Base-by-base conservation (phyloP, 1,139 yeast species). In the Scheffersomyces cryptocercus region DNA sequence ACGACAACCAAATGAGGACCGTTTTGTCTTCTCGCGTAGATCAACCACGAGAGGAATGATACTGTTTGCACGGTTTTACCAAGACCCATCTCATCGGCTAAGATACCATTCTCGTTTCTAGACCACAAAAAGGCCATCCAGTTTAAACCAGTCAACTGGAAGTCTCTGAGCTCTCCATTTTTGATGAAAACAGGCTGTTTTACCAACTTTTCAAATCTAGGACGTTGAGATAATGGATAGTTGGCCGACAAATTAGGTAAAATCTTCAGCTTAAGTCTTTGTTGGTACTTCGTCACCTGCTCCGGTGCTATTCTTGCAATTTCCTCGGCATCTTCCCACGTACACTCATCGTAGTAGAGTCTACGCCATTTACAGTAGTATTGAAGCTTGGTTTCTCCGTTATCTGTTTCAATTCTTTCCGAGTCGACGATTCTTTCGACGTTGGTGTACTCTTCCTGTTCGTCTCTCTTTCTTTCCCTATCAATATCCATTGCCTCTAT, bases 111-210 rank as follows among this genome's bases (percentile, higher is more conserved):
- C 67, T 93, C 97, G 64, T 93, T 89, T 61, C 97, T 80, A 3
- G 97, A 88, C 99, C 99, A 95, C 50, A 95, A 73, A 62, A 90
- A 95, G 0, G 99, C 99, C 99, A 95, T 95, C 99, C 99, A 95
- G 66, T 95, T 95, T 50, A 95, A 77, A 48, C 99, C 99, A 0
- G 99, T 93, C 60, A 95, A 77, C 69, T 95, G 99, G 78, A 95
- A 93, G 70, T 95, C 99, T 62, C 99, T 81, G 51, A 93, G 75
- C 64, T 87, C 96, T 38, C 98, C 97, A 58, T 87, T 86, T 61
- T 90, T 90, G 53, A 95, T 86, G 59, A 85, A 95, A 11, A 84
- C 76, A 0, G 99, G 99, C 67, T 95, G 99, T 44, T 78, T 79
- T 28, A 80, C 80, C 44, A 95, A 74, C 62, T 93, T 93, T 63